phyloP scores from a whole-genome alignment of 805 yeast genomes.

The Suhomyces vadensis region DNA sequence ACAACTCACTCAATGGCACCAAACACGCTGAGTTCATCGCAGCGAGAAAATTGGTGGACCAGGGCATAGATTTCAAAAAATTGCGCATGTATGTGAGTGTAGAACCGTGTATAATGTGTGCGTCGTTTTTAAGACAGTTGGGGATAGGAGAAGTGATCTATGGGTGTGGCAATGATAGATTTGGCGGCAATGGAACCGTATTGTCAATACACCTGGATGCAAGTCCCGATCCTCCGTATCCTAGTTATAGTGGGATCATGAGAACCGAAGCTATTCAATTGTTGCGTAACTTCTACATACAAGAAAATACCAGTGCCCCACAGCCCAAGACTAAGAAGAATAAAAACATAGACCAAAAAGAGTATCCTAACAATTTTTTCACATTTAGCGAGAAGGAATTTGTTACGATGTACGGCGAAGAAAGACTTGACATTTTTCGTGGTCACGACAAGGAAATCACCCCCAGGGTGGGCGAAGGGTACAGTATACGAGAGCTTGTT shows the following conservation, averaged over 20 bases:
- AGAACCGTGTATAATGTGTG: constrained; percentile 99
- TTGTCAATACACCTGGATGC: constrained; percentile 44
- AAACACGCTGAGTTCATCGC: constrained; percentile 93
- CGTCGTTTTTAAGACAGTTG: constrained; percentile 81
- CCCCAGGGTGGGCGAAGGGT: constrained; percentile 23
- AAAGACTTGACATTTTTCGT: constrained; percentile 17
- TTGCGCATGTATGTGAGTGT: constrained; percentile 87
- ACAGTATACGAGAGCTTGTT: constrained; percentile 16
- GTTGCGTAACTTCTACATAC: constrained; percentile 78
- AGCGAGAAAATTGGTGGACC: constrained; percentile 43
- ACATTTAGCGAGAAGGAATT: constrained; percentile 58
- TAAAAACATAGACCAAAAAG: constrained; percentile 55
- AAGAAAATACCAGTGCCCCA: constrained; percentile 86
- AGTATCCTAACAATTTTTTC: constrained; percentile 56
- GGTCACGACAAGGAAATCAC: constrained; percentile 25
- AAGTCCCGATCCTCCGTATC: constrained; percentile 37
- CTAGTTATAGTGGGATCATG: constrained; percentile 72
- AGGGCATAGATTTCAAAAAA: constrained; percentile 41
- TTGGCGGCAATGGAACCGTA: constrained; percentile 96
- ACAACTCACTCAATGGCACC: constrained; percentile 80
- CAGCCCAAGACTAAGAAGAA: constrained; percentile 71
- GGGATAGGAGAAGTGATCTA: constrained; percentile 73
- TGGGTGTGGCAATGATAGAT: constrained; percentile 93
- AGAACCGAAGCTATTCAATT: constrained; percentile 82
- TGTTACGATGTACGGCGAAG: constrained; percentile 48